A percentile compares a stretch with the other conserved stretches of the same genome.
These are phyloP conservation scores for Dalbergia cultrata DNA, from an alignment of 306 rosid species.

Conservation along the genomic window DNA sequence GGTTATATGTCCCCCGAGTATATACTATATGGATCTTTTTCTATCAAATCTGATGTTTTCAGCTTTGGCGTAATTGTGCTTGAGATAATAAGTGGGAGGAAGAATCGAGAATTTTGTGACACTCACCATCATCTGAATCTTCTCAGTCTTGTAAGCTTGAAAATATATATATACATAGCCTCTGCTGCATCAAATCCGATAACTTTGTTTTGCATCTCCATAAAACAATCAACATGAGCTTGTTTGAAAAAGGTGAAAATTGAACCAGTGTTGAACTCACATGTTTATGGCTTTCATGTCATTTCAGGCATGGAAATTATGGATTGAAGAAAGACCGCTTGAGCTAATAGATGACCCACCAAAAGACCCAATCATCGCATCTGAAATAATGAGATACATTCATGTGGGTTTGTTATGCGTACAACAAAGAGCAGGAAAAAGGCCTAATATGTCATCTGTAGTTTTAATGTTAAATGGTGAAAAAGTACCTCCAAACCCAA, in stretches of 20 bases:
- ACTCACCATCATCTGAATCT: constrained; percentile 45
- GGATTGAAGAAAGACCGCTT: constrained; percentile 19
- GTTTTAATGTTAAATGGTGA: constrained; percentile 16
- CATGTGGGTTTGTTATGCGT: constrained; percentile 15
- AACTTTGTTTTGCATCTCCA: background rate
- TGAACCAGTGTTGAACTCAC: background rate
- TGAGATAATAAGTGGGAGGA: constrained; percentile 58
- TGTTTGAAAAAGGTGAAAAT: too few relatives aligned
- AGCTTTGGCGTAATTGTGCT: constrained; percentile 53
- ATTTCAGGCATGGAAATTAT: constrained; percentile 19
- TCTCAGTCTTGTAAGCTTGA: constrained; percentile 47
- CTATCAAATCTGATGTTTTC: constrained; percentile 44
- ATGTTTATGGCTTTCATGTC: background rate
- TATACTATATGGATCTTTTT: constrained; percentile 41
- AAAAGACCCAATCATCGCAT: background rate
- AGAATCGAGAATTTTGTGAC: constrained; percentile 44
- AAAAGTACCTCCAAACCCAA: background rate
- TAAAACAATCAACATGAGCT: background rate
- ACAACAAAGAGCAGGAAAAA: constrained; percentile 12
- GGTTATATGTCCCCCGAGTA: too few relatives aligned
- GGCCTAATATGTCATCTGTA: background rate
- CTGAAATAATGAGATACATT: background rate
- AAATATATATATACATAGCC: background rate
- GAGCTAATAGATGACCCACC: background rate
- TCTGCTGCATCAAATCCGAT: background rate